These are phyloP conservation scores for Yamadazyma kanchanaburiensis DNA, from an alignment of 1,139 yeast genomes.

Conservation along the genomic window DNA sequence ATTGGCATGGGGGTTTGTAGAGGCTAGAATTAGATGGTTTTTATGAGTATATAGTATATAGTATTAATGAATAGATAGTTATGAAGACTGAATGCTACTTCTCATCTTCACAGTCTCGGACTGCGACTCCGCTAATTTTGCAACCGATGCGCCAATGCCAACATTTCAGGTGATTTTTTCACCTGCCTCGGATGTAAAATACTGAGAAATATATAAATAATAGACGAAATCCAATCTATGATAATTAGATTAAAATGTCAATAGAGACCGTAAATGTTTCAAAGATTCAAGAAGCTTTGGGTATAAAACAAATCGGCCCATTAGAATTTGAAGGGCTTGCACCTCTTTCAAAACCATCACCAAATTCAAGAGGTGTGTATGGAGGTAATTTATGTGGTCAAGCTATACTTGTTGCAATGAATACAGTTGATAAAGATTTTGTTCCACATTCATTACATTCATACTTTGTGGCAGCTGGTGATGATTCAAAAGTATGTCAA, in stretches of 20 bases:
- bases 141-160: no score
- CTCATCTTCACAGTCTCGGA: no score
- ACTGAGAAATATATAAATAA: background rate
- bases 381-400: slow-evolving; percentile 45
- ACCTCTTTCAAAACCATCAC: slow-evolving; percentile 33
- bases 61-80: no score
- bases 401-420: slow-evolving; percentile 35
- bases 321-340: slow-evolving; percentile 22
- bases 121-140: no score
- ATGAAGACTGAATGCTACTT: no score
- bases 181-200: slow-evolving; percentile 1
- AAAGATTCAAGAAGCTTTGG: slow-evolving; percentile 14
- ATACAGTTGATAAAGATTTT: slow-evolving; percentile 23
- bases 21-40: slow-evolving; percentile 25
- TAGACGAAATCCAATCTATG: background rate
- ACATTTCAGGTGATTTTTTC: no score
- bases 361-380: slow-evolving; percentile 33
- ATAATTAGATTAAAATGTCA: slow-evolving; percentile 10
- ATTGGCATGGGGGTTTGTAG: slow-evolving; percentile 24
- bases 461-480: slow-evolving; percentile 36
- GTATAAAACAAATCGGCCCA: slow-evolving; percentile 19
- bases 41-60: slow-evolving; percentile 7
- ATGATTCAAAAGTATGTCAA: slow-evolving; percentile 25
- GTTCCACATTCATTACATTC: slow-evolving; percentile 44
- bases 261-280: slow-evolving; percentile 6